Percentiles rank a stretch among this genome's conserved stretches.
phyloP scores from a whole-genome alignment of 495 filamentous ascomycete genomes.

The Penicillium paxilli region DNA sequence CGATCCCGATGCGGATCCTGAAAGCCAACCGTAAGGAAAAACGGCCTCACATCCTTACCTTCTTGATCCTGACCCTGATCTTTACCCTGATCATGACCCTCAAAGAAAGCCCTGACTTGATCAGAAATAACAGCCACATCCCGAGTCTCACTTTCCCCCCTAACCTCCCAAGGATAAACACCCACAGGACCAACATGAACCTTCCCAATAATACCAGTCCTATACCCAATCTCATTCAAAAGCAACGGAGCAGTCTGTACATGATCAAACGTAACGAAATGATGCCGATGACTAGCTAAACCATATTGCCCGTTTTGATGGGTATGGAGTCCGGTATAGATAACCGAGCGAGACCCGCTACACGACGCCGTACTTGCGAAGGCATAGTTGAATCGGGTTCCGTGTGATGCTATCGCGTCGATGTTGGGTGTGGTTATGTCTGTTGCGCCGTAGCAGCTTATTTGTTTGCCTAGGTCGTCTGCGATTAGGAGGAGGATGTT shows the following conservation, averaged over 20 bases:
- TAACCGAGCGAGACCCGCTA: constrained; percentile 37
- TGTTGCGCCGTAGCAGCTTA: constrained; percentile 38
- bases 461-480: constrained; percentile 41
- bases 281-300: constrained; percentile 19
- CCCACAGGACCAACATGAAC: constrained; percentile 39
- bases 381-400: constrained; percentile 34
- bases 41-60: constrained; percentile 21
- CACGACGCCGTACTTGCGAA: constrained; percentile 46
- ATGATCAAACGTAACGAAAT: constrained; percentile 40
- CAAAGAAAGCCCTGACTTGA: constrained; percentile 31
- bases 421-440: constrained; percentile 37
- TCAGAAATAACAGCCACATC: constrained; percentile 36
- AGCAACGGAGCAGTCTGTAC: constrained; percentile 34
- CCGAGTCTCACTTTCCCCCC: constrained; percentile 31
- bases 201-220: constrained; percentile 43
- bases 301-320: constrained; percentile 49
- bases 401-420: constrained; percentile 34
- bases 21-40: constrained; percentile 39
- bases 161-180: constrained; percentile 39
- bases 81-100: too few relatives aligned
- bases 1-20: constrained; percentile 41
- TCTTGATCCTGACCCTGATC: too few relatives aligned
- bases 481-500: constrained; percentile 44
- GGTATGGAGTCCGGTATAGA: constrained; percentile 48
- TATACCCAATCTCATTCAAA: constrained; percentile 30